Conservation (phyloP, 805 yeast species). For the Yamadazyma endophytica region DNA sequence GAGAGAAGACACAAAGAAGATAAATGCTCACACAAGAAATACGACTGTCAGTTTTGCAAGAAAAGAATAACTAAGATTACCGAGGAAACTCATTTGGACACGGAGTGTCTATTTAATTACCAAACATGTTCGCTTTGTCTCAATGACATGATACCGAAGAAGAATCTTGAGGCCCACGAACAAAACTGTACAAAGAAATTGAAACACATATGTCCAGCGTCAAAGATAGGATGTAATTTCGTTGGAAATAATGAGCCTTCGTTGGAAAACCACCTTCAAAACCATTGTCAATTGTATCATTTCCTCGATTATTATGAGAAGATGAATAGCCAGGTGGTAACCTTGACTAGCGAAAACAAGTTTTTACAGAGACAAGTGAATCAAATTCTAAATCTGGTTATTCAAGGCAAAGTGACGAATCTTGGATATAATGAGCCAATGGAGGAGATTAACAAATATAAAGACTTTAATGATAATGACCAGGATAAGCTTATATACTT, state of each 20-base stretch:
- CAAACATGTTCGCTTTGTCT: constrained; percentile 40
- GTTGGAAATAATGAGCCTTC: constrained; percentile 31
- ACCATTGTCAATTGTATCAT: constrained; percentile 27
- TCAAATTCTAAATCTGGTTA: constrained; percentile 41
- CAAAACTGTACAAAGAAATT: constrained; percentile 37
- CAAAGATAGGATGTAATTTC: constrained; percentile 49
- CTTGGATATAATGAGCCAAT: constrained; percentile 44
- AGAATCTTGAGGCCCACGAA: constrained; percentile 35
- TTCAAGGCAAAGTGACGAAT: constrained; percentile 48
- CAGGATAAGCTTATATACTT: constrained; percentile 29
- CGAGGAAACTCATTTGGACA: constrained; percentile 29
- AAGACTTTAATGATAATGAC: constrained; percentile 14
- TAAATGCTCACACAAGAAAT: constrained; percentile 37
- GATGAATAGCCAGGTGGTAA: constrained; percentile 21
- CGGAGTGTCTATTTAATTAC: constrained; percentile 37
- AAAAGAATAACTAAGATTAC: constrained; percentile 21
- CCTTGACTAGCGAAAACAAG: constrained; percentile 31
- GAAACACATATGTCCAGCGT: constrained; percentile 44
- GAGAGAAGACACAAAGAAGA: constrained; percentile 11
- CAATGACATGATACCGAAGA: constrained; percentile 37
- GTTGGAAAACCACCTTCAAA: constrained; percentile 30
- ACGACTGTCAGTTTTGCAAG: constrained; percentile 36
- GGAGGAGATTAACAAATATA: constrained; percentile 39
- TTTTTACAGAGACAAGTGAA: constrained; percentile 41
- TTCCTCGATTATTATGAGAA: constrained; percentile 23